These are phyloP conservation scores for Pinus albicaulis DNA, from an alignment of 75 land plant species.

Conservation along the genomic window DNA sequence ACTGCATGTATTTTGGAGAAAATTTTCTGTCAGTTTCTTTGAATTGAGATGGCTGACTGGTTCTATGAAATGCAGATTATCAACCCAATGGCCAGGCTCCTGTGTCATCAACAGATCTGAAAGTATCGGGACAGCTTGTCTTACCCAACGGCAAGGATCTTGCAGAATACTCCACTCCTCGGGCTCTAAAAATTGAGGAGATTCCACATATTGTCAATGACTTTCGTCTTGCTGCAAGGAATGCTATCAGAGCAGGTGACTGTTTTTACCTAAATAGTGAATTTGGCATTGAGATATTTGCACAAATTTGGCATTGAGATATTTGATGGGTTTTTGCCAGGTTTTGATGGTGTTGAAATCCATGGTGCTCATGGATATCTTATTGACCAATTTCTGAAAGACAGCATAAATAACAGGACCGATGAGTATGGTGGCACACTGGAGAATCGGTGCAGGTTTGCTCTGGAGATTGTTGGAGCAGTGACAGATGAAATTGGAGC, in stretches of 20 bases:
- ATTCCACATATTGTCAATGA: constrained; percentile 34
- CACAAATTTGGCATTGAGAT: too few relatives aligned
- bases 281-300: too few relatives aligned
- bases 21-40: too few relatives aligned
- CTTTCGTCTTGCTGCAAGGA: constrained; percentile 40
- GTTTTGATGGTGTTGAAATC: constrained; percentile 54
- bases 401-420: constrained; percentile 31
- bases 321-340: constrained; percentile 4
- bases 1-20: too few relatives aligned
- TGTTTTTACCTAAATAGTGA: too few relatives aligned
- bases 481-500: constrained; percentile 40
- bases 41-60: too few relatives aligned
- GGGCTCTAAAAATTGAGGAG: constrained; percentile 40
- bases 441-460: constrained; percentile 44
- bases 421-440: constrained; percentile 43
- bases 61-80: constrained; percentile 14
- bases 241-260: constrained; percentile 37
- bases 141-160: constrained; percentile 10
- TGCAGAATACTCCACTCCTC: constrained; percentile 27
- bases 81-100: constrained; percentile 38
- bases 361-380: constrained; percentile 41
- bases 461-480: constrained; percentile 38
- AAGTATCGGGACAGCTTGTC: constrained; percentile 7
- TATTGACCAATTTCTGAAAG: constrained; percentile 42
- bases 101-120: constrained; percentile 28